A percentile compares a stretch with the other conserved stretches of the same genome.
Evolutionary conservation across 352 stramenopile genomes (phyloP).

Genomic region (Globisporangium uncinulatum): DNA sequence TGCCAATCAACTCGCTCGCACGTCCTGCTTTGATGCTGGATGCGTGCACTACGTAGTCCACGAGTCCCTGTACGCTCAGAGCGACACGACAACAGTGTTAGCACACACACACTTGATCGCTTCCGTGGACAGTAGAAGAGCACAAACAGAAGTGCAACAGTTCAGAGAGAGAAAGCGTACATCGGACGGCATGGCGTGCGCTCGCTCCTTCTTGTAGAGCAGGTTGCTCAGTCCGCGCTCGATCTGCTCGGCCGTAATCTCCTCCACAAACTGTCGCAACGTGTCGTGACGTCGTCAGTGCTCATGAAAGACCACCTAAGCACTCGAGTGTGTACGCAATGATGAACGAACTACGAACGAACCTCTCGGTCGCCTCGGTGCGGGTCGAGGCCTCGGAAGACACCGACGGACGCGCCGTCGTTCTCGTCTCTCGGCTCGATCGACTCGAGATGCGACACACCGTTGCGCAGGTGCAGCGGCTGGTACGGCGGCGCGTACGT

Average conservation of each 20-base stretch:
- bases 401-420: background rate
- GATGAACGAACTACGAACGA: too few species aligned
- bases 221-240: constrained; percentile 41
- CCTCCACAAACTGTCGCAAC: background rate
- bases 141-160: too few species aligned
- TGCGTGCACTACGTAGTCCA: constrained; percentile 69
- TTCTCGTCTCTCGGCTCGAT: constrained; percentile 26
- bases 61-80: constrained; percentile 34
- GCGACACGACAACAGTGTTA: background rate
- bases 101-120: too few species aligned
- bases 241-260: constrained; percentile 15
- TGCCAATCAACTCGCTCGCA: constrained; percentile 66
- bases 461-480: constrained; percentile 26
- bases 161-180: constrained; percentile 28
- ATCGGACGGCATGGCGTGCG: constrained; percentile 38
- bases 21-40: constrained; percentile 56
- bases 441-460: constrained; percentile 37
- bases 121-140: too few species aligned
- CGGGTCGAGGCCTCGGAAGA: background rate
- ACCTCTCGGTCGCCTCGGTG: background rate
- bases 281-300: background rate
- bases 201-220: constrained; percentile 32
- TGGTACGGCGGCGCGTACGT: constrained; percentile 31
- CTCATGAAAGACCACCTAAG: too few species aligned
- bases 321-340: background rate